Evolutionary conservation across 2,329 filamentous ascomycete species (phyloP).

Genomic region (Fragosphaeria purpurea): DNA sequence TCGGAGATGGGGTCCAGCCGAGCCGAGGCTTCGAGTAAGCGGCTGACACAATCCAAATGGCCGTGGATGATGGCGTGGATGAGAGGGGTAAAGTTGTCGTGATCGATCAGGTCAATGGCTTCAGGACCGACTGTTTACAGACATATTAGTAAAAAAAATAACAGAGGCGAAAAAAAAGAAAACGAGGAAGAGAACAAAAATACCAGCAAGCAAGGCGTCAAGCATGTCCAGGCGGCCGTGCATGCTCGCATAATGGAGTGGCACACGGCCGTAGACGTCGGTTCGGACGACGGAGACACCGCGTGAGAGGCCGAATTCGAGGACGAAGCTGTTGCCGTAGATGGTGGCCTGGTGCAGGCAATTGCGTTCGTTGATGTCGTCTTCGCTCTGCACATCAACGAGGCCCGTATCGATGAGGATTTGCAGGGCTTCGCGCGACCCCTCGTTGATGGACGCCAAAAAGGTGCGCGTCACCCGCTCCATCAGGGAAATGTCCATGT

Average conservation of each 20-base stretch:
- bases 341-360: conserved; percentile 96
- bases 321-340: conserved; percentile 71
- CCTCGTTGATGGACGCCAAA: conserved; percentile 79
- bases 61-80: conserved; percentile 92
- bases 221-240: conserved; percentile 83
- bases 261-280: conserved; percentile 89
- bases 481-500: conserved; percentile 44
- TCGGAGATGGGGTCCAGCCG: conserved; percentile 78
- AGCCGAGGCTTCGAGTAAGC: conserved; percentile 67
- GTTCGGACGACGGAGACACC: conserved; percentile 69
- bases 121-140: conserved; percentile 49
- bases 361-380: conserved; percentile 96
- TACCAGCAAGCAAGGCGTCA: conserved; percentile 57
- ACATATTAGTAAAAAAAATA: neutral
- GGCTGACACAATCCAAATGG: conserved; percentile 68
- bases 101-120: conserved; percentile 81
- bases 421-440: conserved; percentile 63
- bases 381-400: conserved; percentile 85
- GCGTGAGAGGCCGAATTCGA: conserved; percentile 63
- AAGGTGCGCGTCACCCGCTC: conserved; percentile 86
- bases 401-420: conserved; percentile 69
- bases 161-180: neutral
- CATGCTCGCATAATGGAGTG: conserved; percentile 92
- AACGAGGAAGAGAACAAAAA: neutral
- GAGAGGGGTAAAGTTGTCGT: conserved; percentile 93